These are phyloP conservation scores for Leishmania lainsoni DNA, from an alignment of 208 protist genomes.

Conservation along the genomic window DNA sequence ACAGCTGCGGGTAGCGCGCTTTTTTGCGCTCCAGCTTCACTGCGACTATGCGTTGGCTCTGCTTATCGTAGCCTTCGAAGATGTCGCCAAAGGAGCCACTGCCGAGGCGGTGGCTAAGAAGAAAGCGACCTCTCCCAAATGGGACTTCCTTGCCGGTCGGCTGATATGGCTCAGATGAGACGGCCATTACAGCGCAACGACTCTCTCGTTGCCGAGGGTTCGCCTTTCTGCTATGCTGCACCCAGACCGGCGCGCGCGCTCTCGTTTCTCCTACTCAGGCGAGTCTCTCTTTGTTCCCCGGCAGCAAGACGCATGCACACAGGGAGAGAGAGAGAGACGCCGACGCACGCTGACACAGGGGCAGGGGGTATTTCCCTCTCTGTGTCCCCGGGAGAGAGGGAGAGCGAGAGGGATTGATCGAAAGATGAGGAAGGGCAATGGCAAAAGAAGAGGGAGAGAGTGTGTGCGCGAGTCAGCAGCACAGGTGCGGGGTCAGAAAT, in stretches of 20 bases:
- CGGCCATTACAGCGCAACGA: neutral
- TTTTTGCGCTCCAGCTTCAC: slow-evolving; percentile 93
- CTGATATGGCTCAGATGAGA: slow-evolving; percentile 14
- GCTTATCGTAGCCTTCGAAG: slow-evolving; percentile 90
- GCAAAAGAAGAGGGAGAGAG: no score
- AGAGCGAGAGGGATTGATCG: no score
- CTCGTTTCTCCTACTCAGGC: neutral
- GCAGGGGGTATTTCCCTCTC: neutral
- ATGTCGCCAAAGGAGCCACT: slow-evolving; percentile 99
- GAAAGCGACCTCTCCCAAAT: slow-evolving; percentile 60
- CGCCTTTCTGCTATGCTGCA: neutral
- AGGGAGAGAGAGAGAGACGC: neutral
- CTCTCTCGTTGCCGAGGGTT: neutral
- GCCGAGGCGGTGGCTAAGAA: slow-evolving; percentile 88
- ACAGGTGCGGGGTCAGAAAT: neutral
- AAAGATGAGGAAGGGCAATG: no score
- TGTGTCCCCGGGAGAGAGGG: neutral
- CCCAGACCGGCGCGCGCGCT: neutral
- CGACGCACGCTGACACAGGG: no score
- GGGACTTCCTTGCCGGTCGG: slow-evolving; percentile 47
- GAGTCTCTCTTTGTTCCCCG: no score
- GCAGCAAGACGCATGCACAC: neutral
- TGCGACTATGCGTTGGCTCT: slow-evolving; percentile 48
- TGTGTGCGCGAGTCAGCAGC: no score
- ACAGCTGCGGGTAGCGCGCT: slow-evolving; percentile 94